Evolutionary conservation across 441 rosid species (phyloP).

Genomic region (Raphanus hybrid): DNA sequence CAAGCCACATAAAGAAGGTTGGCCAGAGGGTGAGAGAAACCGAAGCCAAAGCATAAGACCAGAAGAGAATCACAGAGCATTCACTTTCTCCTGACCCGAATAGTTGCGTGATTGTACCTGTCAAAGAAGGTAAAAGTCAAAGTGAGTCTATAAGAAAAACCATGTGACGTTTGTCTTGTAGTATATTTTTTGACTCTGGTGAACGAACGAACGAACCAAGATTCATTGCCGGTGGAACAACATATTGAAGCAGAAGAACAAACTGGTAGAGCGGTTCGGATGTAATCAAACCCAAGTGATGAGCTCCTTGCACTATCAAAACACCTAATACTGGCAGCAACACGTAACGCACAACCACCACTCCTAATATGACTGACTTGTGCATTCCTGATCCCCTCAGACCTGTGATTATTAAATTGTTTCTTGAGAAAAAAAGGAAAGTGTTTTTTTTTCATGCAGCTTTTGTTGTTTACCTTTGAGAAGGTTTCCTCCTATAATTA

Average conservation of each 20-base stretch:
- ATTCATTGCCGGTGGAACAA: constrained; percentile 76
- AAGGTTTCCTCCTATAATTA: constrained; percentile 81
- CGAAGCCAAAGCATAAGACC: constrained; percentile 67
- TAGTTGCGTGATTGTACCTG: constrained; percentile 80
- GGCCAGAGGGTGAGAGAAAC: constrained; percentile 75
- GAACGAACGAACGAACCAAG: constrained; percentile 49
- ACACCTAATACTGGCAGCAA: constrained; percentile 68
- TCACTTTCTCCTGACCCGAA: constrained; percentile 70
- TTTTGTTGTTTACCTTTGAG: constrained; percentile 55
- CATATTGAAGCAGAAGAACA: constrained; percentile 74
- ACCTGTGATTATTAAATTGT: constrained; percentile 44
- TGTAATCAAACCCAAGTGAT: constrained; percentile 53
- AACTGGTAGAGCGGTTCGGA: constrained; percentile 66
- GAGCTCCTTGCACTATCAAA: constrained; percentile 55
- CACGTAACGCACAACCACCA: constrained; percentile 58
- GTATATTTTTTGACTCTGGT: constrained; percentile 26
- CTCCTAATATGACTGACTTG: constrained; percentile 54
- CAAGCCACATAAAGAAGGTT: constrained; percentile 75
- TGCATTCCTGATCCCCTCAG: constrained; percentile 53
- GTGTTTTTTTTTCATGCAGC: neutral
- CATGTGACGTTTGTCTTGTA: neutral
- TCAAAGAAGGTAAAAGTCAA: constrained; percentile 12
- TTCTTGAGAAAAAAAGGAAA: neutral
- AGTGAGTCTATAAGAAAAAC: constrained; percentile 1
- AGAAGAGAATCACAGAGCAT: constrained; percentile 75